Evolutionary conservation across 805 yeast species (phyloP), one percentile per base, ranked within the genome.

Genomic region (Candida dajiaensis): DNA sequence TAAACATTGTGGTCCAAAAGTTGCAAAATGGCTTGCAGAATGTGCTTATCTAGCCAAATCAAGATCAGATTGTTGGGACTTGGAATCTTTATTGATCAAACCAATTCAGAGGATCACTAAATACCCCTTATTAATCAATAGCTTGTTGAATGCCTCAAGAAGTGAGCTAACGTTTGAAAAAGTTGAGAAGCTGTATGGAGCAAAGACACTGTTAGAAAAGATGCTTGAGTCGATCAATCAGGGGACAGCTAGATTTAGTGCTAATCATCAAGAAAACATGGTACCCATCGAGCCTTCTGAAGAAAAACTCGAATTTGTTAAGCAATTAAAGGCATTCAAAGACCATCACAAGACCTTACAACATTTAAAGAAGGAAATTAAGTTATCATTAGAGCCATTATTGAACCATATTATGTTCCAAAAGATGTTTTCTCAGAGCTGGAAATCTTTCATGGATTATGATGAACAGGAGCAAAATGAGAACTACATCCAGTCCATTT

Each of bases 1-100:
- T 20, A 36, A 43, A 7, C 40, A 37, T 33, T 50, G 38, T 44
- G 60, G 42, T 15, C 58, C 60, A 4, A 54, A 25, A 52, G 59
- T 59, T 41, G 50, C 23, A 37, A 53, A 63, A 41, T 71, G 75
- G 75, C 51, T 64, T 13, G 62, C 61, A 20, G 55, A 57, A 35
- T 67, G 73, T 51, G 51, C 65, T 1, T 58, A 47, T 29, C 41
- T 57, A n/a, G 53, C 58, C 0, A 54, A 48, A 28, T 40, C 54
- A 31, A 48, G 51, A 31, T 53, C 67, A 2, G 60, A 61, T 9
- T 54, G 58, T 38, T 47, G 55, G 44, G 53, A 55, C 22, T 45
- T 70, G n/a, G 64, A 64, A 28, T 57, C 61, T 8, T 50, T 70
- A 4, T 45, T 71, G 19, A 54, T 54, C 15, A 53, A 54, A 33